These are phyloP conservation scores for Hemerocallis citrina DNA, from an alignment of 106 monocot species.

Conservation along the genomic window DNA sequence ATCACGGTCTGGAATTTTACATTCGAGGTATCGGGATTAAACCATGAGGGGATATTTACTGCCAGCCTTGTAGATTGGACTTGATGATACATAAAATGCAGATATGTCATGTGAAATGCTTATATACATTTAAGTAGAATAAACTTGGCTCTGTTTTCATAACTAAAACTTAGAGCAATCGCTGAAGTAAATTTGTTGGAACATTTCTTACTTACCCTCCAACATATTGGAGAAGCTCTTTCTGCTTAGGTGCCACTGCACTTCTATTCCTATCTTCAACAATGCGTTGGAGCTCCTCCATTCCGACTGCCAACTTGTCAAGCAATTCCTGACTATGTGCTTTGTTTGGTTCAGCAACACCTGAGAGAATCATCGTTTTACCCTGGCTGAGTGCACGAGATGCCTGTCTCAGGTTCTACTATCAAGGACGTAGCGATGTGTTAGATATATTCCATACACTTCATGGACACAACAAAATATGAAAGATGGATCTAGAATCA, in stretches of 20 bases:
- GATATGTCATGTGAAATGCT: too few species aligned
- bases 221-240: conserved; percentile 92
- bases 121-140: too few species aligned
- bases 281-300: conserved; percentile 72
- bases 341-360: conserved; percentile 77
- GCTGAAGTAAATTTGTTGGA: background rate
- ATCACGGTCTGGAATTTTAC: too few species aligned
- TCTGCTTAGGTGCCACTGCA: conserved; percentile 83
- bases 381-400: conserved; percentile 92
- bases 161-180: background rate
- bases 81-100: too few species aligned
- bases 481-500: background rate
- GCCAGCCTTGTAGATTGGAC: too few species aligned
- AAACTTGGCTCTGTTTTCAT: too few species aligned
- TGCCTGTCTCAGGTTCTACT: conserved; percentile 88
- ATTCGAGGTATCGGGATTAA: too few species aligned
- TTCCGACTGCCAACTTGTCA: conserved; percentile 60
- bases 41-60: too few species aligned
- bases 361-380: conserved; percentile 51
- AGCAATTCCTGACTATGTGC: conserved; percentile 61
- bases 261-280: conserved; percentile 77
- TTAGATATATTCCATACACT: conserved; percentile 1
- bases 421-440: conserved; percentile 8
- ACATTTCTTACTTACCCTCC: conserved; percentile 46
- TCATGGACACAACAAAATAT: background rate